Percentiles rank a stretch among this genome's conserved stretches.
These are phyloP conservation scores for Vanrija sp. DNA, from an alignment of 1,284 basidiomycete genomes.

Conservation along the genomic window DNA sequence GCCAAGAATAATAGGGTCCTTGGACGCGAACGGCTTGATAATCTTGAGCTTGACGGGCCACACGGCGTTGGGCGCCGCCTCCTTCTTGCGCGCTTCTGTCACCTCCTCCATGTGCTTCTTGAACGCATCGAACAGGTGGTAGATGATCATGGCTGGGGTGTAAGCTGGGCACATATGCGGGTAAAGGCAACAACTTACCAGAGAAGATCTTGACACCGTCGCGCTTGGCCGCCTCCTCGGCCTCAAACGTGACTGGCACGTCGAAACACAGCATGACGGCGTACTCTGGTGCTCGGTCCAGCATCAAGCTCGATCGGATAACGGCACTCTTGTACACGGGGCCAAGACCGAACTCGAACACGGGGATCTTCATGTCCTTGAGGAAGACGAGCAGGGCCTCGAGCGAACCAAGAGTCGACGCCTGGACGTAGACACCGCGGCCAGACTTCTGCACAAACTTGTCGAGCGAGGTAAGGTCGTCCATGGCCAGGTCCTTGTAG, in stretches of 20 bases:
- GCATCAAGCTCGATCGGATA: slow-evolving; percentile 88
- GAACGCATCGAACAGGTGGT: slow-evolving; percentile 97
- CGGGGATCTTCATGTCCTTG: slow-evolving; percentile 91
- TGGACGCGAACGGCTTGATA: slow-evolving; percentile 89
- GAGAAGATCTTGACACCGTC: slow-evolving; percentile 92
- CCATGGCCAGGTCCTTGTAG: slow-evolving; percentile 92
- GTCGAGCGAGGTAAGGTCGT: slow-evolving; percentile 83
- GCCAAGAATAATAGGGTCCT: slow-evolving; percentile 96
- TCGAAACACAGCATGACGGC: slow-evolving; percentile 97
- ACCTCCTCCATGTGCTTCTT: slow-evolving; percentile 94
- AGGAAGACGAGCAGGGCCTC: slow-evolving; percentile 97
- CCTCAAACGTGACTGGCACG: slow-evolving; percentile 81
- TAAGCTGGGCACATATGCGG: no score
- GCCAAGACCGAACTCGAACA: slow-evolving; percentile 96
- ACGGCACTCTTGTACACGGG: slow-evolving; percentile 96
- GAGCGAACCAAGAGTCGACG: slow-evolving; percentile 93
- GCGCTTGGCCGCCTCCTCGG: slow-evolving; percentile 85
- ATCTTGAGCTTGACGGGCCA: slow-evolving; percentile 95
- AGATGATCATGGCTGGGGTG: slow-evolving; percentile 78
- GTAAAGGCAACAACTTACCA: no score
- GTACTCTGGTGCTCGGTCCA: slow-evolving; percentile 93
- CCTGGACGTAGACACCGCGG: slow-evolving; percentile 94
- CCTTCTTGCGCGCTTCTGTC: slow-evolving; percentile 82
- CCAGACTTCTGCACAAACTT: slow-evolving; percentile 93
- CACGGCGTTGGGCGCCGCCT: slow-evolving; percentile 89